These are phyloP conservation scores for Obelidium mucronatum DNA, from an alignment of 192 early-diverging fungal species.

Conservation along the genomic window DNA sequence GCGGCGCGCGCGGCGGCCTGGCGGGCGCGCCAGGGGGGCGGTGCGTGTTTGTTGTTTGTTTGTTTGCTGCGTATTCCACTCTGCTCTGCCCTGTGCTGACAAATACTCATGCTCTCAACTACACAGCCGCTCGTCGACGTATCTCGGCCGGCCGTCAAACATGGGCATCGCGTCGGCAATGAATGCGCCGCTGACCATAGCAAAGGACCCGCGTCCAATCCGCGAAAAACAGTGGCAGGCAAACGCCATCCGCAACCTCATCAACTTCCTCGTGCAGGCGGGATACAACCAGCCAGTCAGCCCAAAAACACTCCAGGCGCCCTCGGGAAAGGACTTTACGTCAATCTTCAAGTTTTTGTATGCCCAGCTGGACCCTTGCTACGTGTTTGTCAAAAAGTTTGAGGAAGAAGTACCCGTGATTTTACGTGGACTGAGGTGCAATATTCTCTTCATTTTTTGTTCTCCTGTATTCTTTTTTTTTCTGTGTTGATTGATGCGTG, in stretches of 20 bases:
- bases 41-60: not conserved
- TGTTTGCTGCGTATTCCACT: not conserved
- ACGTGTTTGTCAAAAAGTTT: conserved; percentile 68
- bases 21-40: not conserved
- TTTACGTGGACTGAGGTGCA: conserved; percentile 62
- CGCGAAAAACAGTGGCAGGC: conserved; percentile 67
- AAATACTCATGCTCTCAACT: not conserved
- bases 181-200: conserved; percentile 27
- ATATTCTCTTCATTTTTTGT: conserved; percentile 13
- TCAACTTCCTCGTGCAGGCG: conserved; percentile 67
- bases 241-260: conserved; percentile 65
- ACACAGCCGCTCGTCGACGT: conserved; percentile 27
- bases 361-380: conserved; percentile 70
- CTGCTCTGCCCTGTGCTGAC: not conserved
- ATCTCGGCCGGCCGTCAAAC: conserved; percentile 11
- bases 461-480: conserved; percentile 31
- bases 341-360: conserved; percentile 79
- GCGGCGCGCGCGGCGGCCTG: not conserved
- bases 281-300: conserved; percentile 68
- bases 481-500: no score
- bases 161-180: conserved; percentile 14
- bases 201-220: conserved; percentile 74
- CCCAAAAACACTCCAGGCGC: conserved; percentile 64
- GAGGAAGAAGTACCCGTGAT: conserved; percentile 70
- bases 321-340: conserved; percentile 76